phyloP scores from a whole-genome alignment of 371 early-diverging fungal species.

The Batkoa obscura region DNA sequence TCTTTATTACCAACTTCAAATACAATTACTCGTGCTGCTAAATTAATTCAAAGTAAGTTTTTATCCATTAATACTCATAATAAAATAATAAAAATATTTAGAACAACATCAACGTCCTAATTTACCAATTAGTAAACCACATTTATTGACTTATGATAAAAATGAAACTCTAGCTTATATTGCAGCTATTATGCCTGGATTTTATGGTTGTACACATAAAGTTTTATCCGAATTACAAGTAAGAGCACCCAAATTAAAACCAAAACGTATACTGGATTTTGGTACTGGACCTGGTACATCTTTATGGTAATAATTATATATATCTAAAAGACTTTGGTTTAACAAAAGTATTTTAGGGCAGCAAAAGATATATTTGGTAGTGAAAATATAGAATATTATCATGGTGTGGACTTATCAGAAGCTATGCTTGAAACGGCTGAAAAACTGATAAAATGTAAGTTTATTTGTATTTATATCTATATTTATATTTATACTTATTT shows the following conservation, averaged over 20 bases:
- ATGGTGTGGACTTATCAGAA: slow-evolving; percentile 61
- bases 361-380: slow-evolving; percentile 31
- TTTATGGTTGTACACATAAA: slow-evolving; percentile 44
- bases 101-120: not conserved
- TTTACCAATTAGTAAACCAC: slow-evolving; percentile 20
- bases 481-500: not conserved
- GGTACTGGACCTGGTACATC: slow-evolving; percentile 78
- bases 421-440: slow-evolving; percentile 60
- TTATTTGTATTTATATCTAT: not conserved
- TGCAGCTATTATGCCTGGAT: slow-evolving; percentile 40
- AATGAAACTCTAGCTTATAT: slow-evolving; percentile 55
- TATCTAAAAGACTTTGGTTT: not conserved
- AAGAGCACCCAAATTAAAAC: slow-evolving; percentile 37
- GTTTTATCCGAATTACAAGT: slow-evolving; percentile 39
- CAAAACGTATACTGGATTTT: slow-evolving; percentile 52
- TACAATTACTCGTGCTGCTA: not conserved
- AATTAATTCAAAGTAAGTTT: slow-evolving; percentile 6
- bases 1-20: slow-evolving; percentile 3
- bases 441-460: slow-evolving; percentile 9
- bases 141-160: slow-evolving; percentile 50
- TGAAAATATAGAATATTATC: slow-evolving; percentile 17
- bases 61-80: not conserved
- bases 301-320: slow-evolving; percentile 31
- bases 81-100: slow-evolving; percentile 3
- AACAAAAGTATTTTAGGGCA: slow-evolving; percentile 28